Conservation (phyloP, 345 rosid genomes). For the Triadica sebifera region DNA sequence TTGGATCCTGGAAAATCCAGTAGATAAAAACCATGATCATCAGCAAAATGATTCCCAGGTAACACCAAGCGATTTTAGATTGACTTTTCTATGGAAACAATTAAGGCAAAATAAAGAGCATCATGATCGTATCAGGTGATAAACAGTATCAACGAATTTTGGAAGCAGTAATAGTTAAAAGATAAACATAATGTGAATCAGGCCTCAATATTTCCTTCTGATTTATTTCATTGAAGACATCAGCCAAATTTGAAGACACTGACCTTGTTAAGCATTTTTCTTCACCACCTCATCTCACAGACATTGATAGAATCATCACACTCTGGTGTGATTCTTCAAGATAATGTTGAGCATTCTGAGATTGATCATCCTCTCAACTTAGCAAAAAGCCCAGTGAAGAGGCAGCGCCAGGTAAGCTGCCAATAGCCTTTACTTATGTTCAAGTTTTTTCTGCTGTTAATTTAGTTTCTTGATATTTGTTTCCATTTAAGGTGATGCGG, state of each 20-base stretch:
- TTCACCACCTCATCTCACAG: slow-evolving; percentile 20
- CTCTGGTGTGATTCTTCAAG: slow-evolving; percentile 33
- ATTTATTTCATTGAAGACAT: slow-evolving; percentile 14
- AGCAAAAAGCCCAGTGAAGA: slow-evolving; percentile 69
- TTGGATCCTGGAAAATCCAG: slow-evolving; percentile 79
- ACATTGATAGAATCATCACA: slow-evolving; percentile 32
- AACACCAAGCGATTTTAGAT: slow-evolving; percentile 18
- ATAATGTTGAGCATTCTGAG: slow-evolving; percentile 27
- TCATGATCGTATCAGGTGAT: background rate
- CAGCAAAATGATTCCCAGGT: slow-evolving; percentile 48
- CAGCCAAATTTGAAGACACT: slow-evolving; percentile 11
- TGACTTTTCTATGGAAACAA: background rate
- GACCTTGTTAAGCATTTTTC: slow-evolving; percentile 4
- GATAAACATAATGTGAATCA: slow-evolving; percentile 6
- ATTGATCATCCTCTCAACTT: slow-evolving; percentile 28
- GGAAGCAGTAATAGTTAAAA: background rate
- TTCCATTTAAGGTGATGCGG: slow-evolving; percentile 53
- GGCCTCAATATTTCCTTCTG: background rate
- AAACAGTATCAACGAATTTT: slow-evolving; percentile 4
- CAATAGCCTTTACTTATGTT: slow-evolving; percentile 21
- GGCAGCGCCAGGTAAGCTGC: slow-evolving; percentile 68
- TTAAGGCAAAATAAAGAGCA: background rate
- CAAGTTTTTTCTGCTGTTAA: slow-evolving; percentile 9
- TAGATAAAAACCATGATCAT: slow-evolving; percentile 34
- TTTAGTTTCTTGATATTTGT: slow-evolving; percentile 32